Conservation (phyloP, 345 rosid species). For the Aquilaria yunnanensis region DNA sequence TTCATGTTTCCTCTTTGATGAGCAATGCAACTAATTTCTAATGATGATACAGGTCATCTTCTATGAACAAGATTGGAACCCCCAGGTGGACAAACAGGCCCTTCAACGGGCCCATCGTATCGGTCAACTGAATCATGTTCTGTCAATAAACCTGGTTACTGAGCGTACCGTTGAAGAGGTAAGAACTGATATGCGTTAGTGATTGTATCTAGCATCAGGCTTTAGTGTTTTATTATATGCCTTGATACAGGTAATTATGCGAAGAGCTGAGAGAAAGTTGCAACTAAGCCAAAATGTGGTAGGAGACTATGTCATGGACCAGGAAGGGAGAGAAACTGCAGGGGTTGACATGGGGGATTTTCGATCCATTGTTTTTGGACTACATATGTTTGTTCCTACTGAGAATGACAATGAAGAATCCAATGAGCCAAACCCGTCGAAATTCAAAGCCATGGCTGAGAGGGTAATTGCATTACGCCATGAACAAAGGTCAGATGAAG, state of each 20-base stretch:
- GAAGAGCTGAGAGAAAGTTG: slow-evolving; percentile 74
- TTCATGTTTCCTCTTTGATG: no score
- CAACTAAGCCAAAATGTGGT: slow-evolving; percentile 72
- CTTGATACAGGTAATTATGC: slow-evolving; percentile 59
- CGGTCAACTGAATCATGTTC: slow-evolving; percentile 82
- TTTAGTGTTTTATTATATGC: neutral
- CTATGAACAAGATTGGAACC: slow-evolving; percentile 97
- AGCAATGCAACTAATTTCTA: slow-evolving; percentile 3
- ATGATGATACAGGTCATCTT: slow-evolving; percentile 57
- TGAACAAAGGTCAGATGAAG: slow-evolving; percentile 29
- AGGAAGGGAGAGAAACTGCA: slow-evolving; percentile 41
- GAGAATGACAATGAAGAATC: slow-evolving; percentile 33
- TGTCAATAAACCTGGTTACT: slow-evolving; percentile 75
- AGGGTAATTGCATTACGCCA: slow-evolving; percentile 60
- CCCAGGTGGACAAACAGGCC: slow-evolving; percentile 93
- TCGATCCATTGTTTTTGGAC: slow-evolving; percentile 64
- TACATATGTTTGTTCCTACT: slow-evolving; percentile 60
- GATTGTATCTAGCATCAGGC: slow-evolving; percentile 1
- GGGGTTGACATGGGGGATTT: slow-evolving; percentile 47
- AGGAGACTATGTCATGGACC: slow-evolving; percentile 37
- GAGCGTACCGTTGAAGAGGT: slow-evolving; percentile 75
- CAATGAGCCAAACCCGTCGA: slow-evolving; percentile 38
- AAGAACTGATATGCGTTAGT: slow-evolving; percentile 10
- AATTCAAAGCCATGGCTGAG: slow-evolving; percentile 53
- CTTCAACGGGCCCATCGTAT: slow-evolving; percentile 90